Base-by-base conservation (phyloP, 768 basidiomycete species). In the Postia placenta region DNA sequence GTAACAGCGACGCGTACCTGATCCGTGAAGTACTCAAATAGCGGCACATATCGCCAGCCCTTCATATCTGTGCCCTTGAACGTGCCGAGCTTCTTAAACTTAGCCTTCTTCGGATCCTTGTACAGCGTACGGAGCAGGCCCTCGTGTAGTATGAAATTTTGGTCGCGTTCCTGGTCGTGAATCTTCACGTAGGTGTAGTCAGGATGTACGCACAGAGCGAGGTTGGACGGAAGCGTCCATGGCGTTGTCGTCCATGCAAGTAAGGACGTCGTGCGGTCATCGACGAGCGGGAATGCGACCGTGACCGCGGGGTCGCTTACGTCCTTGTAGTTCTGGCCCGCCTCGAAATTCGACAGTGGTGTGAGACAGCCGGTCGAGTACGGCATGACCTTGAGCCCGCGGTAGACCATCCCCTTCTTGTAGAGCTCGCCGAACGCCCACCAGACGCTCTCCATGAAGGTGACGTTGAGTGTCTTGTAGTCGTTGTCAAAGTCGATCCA, bases 401-500 rank as follows among this genome's bases (percentile, higher is more conserved):
- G 80, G 68, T 99, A 99, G 15, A 99, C 93, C 70, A 93, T 69
- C 4, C 76, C 82, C 66, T 92, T 95, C 62, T 92, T 81, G 77
- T 85, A 95, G n/a, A 99, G 78, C 64, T 93, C 83, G 46, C 81
- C 74, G 67, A 99, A 99, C 7, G 91, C 96, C 96, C 96, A 99
- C 96, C 96, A 99, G 11, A 96, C 91, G 41, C 83, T 85, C 74
- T 99, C 96, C 96, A 99, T 98, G 67, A 90, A 99, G 7, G 83
- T 72, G 5, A 83, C 67, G 60, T 98, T 92, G 54, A 98, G 78
- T 14, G 96, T 99, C 74, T 97, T 98, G 75, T 99, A 99, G 60
- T 97, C 96, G 59, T 97, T 90, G 68, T 99, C 96, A 59, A 99
- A 99, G 69, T 99, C 96, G 70, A 99, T 98, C 96, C 96, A 99